Base-by-base conservation (phyloP, 495 filamentous ascomycete species). In the Apodospora peruviana region DNA sequence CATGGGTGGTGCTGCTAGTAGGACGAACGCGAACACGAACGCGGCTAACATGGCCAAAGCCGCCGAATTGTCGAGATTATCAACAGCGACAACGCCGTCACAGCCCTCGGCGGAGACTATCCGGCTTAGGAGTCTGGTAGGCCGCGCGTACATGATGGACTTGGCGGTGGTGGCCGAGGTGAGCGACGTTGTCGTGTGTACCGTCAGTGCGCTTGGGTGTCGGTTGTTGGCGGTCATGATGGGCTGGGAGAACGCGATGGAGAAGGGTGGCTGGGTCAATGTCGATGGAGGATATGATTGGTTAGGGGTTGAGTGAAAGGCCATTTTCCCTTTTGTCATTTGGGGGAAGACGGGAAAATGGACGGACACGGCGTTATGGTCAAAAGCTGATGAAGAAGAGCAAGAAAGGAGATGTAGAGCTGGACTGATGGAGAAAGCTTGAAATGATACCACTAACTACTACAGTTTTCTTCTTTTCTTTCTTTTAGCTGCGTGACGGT, bases 161-260 rank as follows among this genome's bases (percentile, higher is more conserved):
- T 56, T 91, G 40, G 77, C 80, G 17, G 82, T 89, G 22, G 58
- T 91, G 20, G 80, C 79, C 5, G 62, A 65, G 24, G 69, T 67
- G 29, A 82, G 80, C 40, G 82, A 86, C 57, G 71, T 60, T 11
- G 71, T 88, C 12, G 74, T 89, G 2, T 89, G 85, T 55, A 81
- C 78, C 9, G 82, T 85, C 24, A 83, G 80, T 41, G 73, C 79
- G 42, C 73, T 76, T 52, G 81, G 79, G 3, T 91, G 87, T 56
- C 67, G 83, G 20, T 37, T 90, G 40, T 52, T 91, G 40, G 87
- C 79, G 18, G 84, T 91, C 41, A 83, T 89, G 74, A 81, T 88
- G 83, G 86, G 85, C 1, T 90, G 87, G 87, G 82, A 88, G 17
- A 73, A 65, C 4, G 82, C 76, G 19, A 67, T 88, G 43, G 65